Evolutionary conservation across 2,329 filamentous ascomycete species (phyloP).

Genomic region (Aspergillus sergii): DNA sequence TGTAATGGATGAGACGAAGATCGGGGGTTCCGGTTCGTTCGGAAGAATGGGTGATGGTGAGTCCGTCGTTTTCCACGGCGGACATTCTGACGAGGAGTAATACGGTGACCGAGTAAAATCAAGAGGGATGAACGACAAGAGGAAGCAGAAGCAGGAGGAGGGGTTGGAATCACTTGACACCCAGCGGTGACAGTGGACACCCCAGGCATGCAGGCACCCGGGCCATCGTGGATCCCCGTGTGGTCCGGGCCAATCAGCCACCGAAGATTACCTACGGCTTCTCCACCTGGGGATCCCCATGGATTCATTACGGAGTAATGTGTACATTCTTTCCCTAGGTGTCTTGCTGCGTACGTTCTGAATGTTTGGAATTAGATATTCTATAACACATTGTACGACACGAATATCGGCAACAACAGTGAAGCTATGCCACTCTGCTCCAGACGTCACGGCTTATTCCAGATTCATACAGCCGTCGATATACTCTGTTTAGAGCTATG

Average conservation of each 20-base stretch:
- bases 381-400: no score
- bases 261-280: neutral
- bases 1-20: conserved; percentile 84
- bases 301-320: no score
- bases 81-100: conserved; percentile 24
- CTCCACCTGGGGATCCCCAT: neutral
- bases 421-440: no score
- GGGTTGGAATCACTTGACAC: neutral
- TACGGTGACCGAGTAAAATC: neutral
- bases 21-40: conserved; percentile 60
- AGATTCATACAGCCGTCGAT: no score
- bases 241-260: conserved; percentile 1
- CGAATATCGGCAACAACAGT: no score
- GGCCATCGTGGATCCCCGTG: neutral
- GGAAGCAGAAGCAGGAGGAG: conserved; percentile 5
- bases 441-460: no score
- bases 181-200: conserved; percentile 2
- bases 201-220: conserved; percentile 12
- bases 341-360: no score
- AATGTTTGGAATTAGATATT: no score
- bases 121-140: neutral
- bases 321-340: no score
- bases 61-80: conserved; percentile 33
- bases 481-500: no score
- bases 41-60: conserved; percentile 47